Evolutionary conservation across 352 stramenopile species (phyloP), one percentile per base, ranked within the genome.

Genomic region (Paralagenidium karlingii): DNA sequence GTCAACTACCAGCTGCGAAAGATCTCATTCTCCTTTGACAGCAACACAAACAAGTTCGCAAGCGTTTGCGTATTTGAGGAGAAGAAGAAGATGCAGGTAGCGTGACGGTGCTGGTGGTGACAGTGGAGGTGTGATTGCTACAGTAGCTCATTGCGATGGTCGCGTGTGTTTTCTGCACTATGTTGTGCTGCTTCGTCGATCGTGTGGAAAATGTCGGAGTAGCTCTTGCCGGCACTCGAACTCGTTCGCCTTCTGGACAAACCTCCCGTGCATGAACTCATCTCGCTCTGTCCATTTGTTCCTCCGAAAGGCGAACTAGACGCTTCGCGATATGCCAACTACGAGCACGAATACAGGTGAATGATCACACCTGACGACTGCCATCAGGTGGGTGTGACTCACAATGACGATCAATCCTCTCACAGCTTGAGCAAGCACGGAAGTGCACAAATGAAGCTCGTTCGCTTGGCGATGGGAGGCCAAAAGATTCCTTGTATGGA

Each of bases 311-410:
- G 74, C 6, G 73, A 74, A 4, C 45, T 89, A 5, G 67, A 85
- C 37, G 63, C 70, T 20, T 51, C 43, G 11, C 67, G 60, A 24
- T 89, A 80, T 34, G 70, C 69, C 15, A 89, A 83, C 29, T 54
- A 84, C 19, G 73, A 89, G 50, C 61, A 84, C 28, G 68, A 87
- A n/a, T 82, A 67, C 51, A 63, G 45, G 73, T 89, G 62, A 45
- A 58, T 58, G 5, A 31, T n/a, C n/a, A n/a, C n/a, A n/a, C n/a
- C n/a, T n/a, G n/a, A n/a, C n/a, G n/a, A n/a, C n/a, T n/a, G n/a
- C n/a, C n/a, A n/a, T n/a, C n/a, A n/a, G n/a, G n/a, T n/a, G n/a
- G n/a, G n/a, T n/a, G n/a, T n/a, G n/a, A n/a, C n/a, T n/a, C n/a
- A n/a, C n/a, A n/a, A n/a, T n/a, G n/a, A n/a, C n/a, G n/a, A n/a